phyloP scores from a whole-genome alignment of 1,284 basidiomycete species.

The Malassezia vespertilionis region DNA sequence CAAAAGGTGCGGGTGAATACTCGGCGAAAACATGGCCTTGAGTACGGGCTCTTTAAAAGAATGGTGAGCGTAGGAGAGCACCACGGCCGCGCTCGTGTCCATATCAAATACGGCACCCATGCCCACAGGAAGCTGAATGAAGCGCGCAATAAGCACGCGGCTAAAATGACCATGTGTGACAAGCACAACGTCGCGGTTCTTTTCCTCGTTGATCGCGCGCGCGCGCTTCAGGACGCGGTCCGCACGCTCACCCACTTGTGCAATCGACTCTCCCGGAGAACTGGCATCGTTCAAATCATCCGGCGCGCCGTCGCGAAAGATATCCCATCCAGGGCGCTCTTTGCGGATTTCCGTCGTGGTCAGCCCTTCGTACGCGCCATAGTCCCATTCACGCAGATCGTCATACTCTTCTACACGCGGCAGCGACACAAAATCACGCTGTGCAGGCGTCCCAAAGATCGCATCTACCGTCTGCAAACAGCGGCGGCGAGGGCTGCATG shows the following conservation, averaged over 20 bases:
- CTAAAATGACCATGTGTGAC: constrained; percentile 45
- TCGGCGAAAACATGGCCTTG: constrained; percentile 38
- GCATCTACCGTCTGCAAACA: constrained; percentile 34
- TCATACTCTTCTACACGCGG: constrained; percentile 24
- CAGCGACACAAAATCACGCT: constrained; percentile 15
- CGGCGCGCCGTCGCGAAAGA: constrained; percentile 40
- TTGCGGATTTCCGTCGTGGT: constrained; percentile 31
- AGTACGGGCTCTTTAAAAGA: constrained; percentile 39
- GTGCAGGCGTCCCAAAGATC: constrained; percentile 27
- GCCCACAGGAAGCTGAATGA: constrained; percentile 31
- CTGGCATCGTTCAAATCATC: constrained; percentile 24
- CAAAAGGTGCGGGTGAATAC: constrained; percentile 15
- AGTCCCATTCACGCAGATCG: constrained; percentile 45
- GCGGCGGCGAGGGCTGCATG: constrained; percentile 26
- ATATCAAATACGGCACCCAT: constrained; percentile 37
- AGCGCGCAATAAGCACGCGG: constrained; percentile 40
- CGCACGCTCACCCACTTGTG: constrained; percentile 35
- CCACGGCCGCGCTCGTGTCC: constrained; percentile 40
- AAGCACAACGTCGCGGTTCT: constrained; percentile 35
- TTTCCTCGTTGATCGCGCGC: constrained; percentile 26
- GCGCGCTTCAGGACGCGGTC: constrained; percentile 37
- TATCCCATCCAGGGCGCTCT: constrained; percentile 36
- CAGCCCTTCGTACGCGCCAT: constrained; percentile 41
- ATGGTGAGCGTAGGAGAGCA: constrained; percentile 41
- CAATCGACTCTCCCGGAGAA: constrained; percentile 35